Evolutionary conservation across 805 yeast species (phyloP), one percentile per base, ranked within the genome.

Genomic region (Soucietia sequanensis): DNA sequence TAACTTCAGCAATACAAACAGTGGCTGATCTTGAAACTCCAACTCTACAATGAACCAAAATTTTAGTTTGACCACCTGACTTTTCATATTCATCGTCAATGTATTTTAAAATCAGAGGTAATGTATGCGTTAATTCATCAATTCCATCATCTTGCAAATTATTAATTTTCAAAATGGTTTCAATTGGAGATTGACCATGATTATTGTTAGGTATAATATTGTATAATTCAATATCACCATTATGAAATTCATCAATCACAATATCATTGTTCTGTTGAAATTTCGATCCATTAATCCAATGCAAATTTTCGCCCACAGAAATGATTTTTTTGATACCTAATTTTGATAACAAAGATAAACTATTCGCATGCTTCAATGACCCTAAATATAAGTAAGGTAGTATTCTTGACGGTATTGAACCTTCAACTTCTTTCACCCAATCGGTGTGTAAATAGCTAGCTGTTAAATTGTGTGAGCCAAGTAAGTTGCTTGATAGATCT

Each of bases 11-110:
- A 46, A 91, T 91, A 47, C 95, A 91, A 8, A 91, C 95, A 0
- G 97, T 87, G 0, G 97, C 98, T 3, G 95, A 86, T 36, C 98
- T 68, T 0, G 96, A 86, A 3, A 91, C 98, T 0, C 98, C 98
- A 31, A 88, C 97, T 52, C 95, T 84, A 50, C 98, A 91, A 57
- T 91, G 98, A 8, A 91, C 90, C 41, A 91, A 66, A 13, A 66
- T 63, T 44, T 56, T 55, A 19, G 60, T 50, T 13, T 47, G 35
- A 4, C 60, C 65, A 14, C 46, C 42, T 5, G 55, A 43, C 28
- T 35, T 37, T 27, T 44, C 48, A 26, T 54, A 51, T 21, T 48
- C 51, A 11, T 49, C 43, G 34, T 85, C 83, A 33, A 89, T 76
- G 50, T 79, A 86, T 2, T 73, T 65, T 26, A 91, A 63, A 15